A percentile compares a stretch with the other conserved stretches of the same genome.
Conservation (phyloP, 1,284 basidiomycete species). For the Ganoderma leucocontextum region DNA sequence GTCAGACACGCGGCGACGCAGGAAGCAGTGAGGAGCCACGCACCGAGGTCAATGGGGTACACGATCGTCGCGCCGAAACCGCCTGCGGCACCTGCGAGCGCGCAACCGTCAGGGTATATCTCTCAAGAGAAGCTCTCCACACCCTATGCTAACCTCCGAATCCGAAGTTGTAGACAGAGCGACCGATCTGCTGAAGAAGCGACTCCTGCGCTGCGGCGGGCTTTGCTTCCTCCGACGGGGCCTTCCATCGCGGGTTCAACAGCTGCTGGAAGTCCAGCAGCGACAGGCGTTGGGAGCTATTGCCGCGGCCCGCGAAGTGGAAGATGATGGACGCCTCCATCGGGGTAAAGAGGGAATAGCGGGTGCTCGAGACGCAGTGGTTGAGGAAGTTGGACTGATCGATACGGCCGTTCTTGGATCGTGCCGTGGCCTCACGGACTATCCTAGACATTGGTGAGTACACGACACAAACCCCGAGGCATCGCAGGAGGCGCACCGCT, state of each 20-base stretch:
- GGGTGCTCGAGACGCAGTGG: constrained; percentile 76
- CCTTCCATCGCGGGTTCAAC: constrained; percentile 85
- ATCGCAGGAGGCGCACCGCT: constrained; percentile 63
- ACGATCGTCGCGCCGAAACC: constrained; percentile 93
- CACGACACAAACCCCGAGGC: constrained; percentile 11
- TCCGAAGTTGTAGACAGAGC: constrained; percentile 86
- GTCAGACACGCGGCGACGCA: constrained; percentile 18
- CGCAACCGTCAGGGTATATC: constrained; percentile 31
- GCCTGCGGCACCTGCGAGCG: constrained; percentile 78
- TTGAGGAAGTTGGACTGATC: constrained; percentile 85
- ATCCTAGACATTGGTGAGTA: constrained; percentile 54
- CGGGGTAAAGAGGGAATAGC: constrained; percentile 92
- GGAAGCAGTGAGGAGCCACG: constrained; percentile 40
- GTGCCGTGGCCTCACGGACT: constrained; percentile 86
- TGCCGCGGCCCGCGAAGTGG: constrained; percentile 91
- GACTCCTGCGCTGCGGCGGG: constrained; percentile 44
- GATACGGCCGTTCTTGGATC: constrained; percentile 92
- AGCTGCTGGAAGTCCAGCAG: constrained; percentile 90
- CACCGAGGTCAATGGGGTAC: constrained; percentile 93
- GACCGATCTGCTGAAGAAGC: constrained; percentile 59
- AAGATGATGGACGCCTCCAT: constrained; percentile 97
- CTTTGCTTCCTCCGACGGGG: constrained; percentile 61
- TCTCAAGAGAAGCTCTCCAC: neutral
- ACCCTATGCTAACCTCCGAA: constrained; percentile 72
- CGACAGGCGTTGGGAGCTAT: constrained; percentile 72